These are phyloP conservation scores for Mucor circinelloides DNA, from an alignment of 371 early-diverging fungal species.

Conservation along the genomic window DNA sequence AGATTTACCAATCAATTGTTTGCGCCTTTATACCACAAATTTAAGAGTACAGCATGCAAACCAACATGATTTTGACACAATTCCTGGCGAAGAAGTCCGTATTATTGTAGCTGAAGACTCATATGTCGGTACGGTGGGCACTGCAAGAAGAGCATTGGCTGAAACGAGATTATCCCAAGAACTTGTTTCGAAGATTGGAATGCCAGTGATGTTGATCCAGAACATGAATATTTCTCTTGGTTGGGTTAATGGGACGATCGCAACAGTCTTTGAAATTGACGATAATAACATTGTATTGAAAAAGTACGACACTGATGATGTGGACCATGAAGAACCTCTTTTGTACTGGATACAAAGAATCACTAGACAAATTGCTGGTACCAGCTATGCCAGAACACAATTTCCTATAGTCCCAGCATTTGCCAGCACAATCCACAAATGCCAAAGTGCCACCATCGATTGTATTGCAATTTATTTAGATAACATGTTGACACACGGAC, in stretches of 20 bases:
- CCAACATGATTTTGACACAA: background rate
- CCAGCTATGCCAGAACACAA: too few species aligned
- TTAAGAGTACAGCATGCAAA: background rate
- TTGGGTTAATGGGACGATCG: slow-evolving; percentile 4
- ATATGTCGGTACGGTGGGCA: background rate
- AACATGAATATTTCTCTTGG: slow-evolving; percentile 3
- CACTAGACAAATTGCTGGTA: too few species aligned
- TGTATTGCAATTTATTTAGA: background rate
- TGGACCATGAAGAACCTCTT: too few species aligned
- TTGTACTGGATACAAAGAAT: too few species aligned
- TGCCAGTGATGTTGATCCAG: background rate
- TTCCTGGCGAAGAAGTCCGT: background rate
- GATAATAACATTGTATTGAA: slow-evolving; percentile 8
- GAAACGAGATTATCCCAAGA: background rate
- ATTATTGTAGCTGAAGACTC: background rate
- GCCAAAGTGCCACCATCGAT: background rate
- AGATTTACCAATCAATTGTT: background rate
- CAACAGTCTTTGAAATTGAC: background rate
- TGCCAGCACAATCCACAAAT: too few species aligned
- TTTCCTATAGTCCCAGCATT: too few species aligned
- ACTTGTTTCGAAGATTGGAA: background rate
- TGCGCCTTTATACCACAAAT: background rate
- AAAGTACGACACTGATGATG: too few species aligned
- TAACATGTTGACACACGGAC: slow-evolving; percentile 13
- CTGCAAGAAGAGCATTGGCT: background rate